Percentiles rank a stretch among this genome's conserved stretches.
Conservation (phyloP, 768 basidiomycete genomes). For the Lactifluus piperatus region DNA sequence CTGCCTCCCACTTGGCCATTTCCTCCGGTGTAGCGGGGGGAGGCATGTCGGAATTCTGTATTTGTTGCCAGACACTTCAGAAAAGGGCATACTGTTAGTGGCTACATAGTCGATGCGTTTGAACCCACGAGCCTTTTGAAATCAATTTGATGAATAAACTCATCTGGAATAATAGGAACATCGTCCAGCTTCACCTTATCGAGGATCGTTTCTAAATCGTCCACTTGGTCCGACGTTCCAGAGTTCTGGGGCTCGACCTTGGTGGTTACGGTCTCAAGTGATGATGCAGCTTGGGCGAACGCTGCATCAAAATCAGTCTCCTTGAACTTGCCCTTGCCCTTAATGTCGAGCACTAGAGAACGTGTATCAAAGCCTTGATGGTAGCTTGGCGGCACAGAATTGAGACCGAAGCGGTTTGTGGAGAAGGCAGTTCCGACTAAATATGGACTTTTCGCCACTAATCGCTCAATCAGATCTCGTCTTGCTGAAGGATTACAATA, state of each 20-base stretch:
- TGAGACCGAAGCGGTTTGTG: conserved; percentile 21
- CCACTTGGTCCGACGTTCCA: conserved; percentile 29
- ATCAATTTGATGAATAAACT: conserved; percentile 28
- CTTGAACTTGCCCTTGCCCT: conserved; percentile 73
- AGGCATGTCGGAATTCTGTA: conserved; percentile 49
- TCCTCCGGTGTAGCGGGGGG: conserved; percentile 56
- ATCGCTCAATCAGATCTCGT: background rate
- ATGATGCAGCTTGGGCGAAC: conserved; percentile 58
- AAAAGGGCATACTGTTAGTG: background rate
- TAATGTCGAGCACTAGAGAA: conserved; percentile 21
- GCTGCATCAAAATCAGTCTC: conserved; percentile 83
- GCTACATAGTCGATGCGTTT: background rate
- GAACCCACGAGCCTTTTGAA: conserved; percentile 43
- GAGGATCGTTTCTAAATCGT: conserved; percentile 38
- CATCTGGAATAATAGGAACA: conserved; percentile 7
- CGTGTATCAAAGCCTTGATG: conserved; percentile 19
- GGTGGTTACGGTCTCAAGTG: conserved; percentile 35
- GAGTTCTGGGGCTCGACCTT: conserved; percentile 29
- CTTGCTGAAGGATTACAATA: background rate
- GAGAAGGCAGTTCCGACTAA: conserved; percentile 5
- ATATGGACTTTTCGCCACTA: conserved; percentile 11
- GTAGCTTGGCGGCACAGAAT: conserved; percentile 15
- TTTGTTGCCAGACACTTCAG: conserved; percentile 51
- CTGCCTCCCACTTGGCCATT: conserved; percentile 72
- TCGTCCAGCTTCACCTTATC: conserved; percentile 25